Conservation (phyloP, 257 asterid species). For the Rhazya stricta region DNA sequence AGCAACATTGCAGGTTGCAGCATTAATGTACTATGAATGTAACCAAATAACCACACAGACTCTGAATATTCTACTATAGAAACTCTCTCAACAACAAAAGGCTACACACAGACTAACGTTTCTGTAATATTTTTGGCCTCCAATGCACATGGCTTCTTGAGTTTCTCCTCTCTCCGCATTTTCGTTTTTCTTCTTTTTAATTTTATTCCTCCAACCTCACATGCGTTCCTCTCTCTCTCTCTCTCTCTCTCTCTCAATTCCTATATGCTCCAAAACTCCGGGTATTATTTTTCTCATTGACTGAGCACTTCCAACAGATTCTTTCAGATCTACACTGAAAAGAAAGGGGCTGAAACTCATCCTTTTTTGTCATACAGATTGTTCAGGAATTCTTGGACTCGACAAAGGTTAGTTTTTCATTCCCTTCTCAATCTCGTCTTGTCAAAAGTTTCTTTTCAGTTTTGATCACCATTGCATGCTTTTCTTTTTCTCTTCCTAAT, state of each 20-base stretch:
- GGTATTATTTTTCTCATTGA: constrained; percentile 39
- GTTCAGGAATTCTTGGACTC: constrained; percentile 13
- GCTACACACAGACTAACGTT: constrained; percentile 9
- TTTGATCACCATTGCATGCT: constrained; percentile 3
- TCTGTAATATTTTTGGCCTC: constrained; percentile 33
- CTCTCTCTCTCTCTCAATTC: constrained; percentile 38
- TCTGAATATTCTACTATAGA: neutral
- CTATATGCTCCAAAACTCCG: constrained; percentile 36
- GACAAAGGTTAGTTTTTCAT: constrained; percentile 17
- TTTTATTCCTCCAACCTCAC: constrained; percentile 29
- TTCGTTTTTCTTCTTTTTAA: neutral
- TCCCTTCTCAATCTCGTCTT: constrained; percentile 3
- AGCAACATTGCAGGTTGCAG: neutral
- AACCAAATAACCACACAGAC: neutral
- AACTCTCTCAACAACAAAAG: neutral
- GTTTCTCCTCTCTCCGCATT: constrained; percentile 17
- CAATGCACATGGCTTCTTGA: constrained; percentile 41
- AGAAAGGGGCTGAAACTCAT: constrained; percentile 13
- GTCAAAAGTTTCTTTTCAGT: constrained; percentile 3
- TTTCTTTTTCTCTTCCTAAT: neutral
- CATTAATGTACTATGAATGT: constrained; percentile 22
- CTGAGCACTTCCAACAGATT: constrained; percentile 38
- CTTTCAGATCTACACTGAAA: constrained; percentile 47
- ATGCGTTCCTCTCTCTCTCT: constrained; percentile 48
- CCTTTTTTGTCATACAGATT: constrained; percentile 10